Evolutionary conservation across 148 eudicot species (phyloP).

Genomic region (Oxyria digyna): DNA sequence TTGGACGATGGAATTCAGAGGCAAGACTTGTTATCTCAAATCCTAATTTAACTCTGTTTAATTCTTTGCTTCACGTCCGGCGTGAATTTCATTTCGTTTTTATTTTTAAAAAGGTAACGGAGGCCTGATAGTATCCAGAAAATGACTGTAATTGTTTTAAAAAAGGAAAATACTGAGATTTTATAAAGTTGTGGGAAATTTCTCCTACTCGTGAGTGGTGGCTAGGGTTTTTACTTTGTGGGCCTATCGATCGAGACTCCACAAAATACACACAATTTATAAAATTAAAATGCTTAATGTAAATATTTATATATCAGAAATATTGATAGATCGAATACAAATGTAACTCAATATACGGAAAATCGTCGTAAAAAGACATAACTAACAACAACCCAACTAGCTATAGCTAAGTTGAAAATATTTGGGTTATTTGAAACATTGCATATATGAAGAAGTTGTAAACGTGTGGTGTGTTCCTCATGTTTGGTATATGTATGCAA

Average conservation of each 20-base stretch:
- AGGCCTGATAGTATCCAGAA: background rate
- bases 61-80: slow-evolving; percentile 23
- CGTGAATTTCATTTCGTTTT: background rate
- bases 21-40: slow-evolving; percentile 9
- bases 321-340: too few relatives aligned
- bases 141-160: background rate
- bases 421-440: too few relatives aligned
- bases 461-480: too few relatives aligned
- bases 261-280: too few relatives aligned
- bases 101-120: background rate
- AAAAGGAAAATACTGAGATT: background rate
- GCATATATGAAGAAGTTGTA: too few relatives aligned
- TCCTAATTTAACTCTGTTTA: slow-evolving; percentile 8
- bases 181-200: background rate
- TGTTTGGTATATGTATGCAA: too few relatives aligned
- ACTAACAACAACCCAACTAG: too few relatives aligned
- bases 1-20: slow-evolving; percentile 13
- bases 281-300: too few relatives aligned
- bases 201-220: background rate
- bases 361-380: too few relatives aligned
- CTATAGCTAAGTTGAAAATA: too few relatives aligned
- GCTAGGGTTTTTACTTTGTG: background rate
- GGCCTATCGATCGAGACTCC: background rate
- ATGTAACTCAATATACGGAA: too few relatives aligned
- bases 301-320: too few relatives aligned